These are phyloP conservation scores for Alternaria postmessia DNA, from an alignment of 2,329 filamentous ascomycete genomes.

Conservation along the genomic window DNA sequence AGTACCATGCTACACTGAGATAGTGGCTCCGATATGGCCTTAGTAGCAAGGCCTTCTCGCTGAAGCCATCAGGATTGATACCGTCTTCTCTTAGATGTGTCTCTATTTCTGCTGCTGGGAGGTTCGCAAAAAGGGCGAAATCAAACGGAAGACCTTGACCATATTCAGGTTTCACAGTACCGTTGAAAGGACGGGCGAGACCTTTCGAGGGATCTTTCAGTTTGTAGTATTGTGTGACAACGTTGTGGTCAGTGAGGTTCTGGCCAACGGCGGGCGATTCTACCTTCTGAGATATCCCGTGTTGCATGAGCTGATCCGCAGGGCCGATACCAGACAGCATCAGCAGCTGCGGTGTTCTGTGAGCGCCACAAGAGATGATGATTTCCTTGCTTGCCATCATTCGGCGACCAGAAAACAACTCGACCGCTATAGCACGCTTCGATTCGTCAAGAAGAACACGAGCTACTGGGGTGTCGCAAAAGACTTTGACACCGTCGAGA, in stretches of 20 bases:
- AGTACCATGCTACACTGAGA: constrained; percentile 24
- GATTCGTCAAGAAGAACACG: constrained; percentile 22
- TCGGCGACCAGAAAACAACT: constrained; percentile 8
- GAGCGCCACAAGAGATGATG: constrained; percentile 51
- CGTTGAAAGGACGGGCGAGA: constrained; percentile 28
- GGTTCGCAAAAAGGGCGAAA: constrained; percentile 21
- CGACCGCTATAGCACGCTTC: constrained; percentile 38
- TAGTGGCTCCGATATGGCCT: constrained; percentile 21
- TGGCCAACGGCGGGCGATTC: constrained; percentile 36
- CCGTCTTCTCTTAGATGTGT: constrained; percentile 8
- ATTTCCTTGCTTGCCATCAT: constrained; percentile 49
- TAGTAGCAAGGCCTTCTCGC: constrained; percentile 9
- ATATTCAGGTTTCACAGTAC: constrained; percentile 21
- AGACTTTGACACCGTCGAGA: constrained; percentile 20
- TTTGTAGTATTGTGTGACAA: constrained; percentile 24
- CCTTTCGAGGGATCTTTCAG: constrained; percentile 23
- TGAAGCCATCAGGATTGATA: background rate
- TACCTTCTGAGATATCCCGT: constrained; percentile 22
- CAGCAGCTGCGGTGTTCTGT: constrained; percentile 51
- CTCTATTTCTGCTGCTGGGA: constrained; percentile 19
- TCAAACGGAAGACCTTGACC: constrained; percentile 28
- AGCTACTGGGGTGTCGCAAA: constrained; percentile 16
- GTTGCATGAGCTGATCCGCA: constrained; percentile 15
- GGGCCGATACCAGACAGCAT: constrained; percentile 52
- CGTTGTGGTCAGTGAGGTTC: constrained; percentile 31